Evolutionary conservation across 2,329 filamentous ascomycete species (phyloP).

Genomic region (Parastagonospora nodorum): DNA sequence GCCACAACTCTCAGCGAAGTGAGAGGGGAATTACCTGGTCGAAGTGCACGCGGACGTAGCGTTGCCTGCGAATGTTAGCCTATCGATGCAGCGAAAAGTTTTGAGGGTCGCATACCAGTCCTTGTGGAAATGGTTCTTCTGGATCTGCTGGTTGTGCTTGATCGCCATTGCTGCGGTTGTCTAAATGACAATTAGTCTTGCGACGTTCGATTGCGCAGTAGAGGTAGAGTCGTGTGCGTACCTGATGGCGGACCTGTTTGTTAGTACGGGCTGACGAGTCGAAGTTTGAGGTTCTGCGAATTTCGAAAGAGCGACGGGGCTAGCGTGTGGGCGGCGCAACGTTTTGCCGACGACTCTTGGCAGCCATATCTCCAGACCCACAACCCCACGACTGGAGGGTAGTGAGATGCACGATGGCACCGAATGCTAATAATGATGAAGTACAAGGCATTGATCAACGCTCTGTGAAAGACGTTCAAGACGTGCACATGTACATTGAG

Average conservation of each 20-base stretch:
- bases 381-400: too few species aligned
- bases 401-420: background rate
- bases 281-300: slow-evolving; percentile 20
- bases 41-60: slow-evolving; percentile 98
- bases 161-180: slow-evolving; percentile 69
- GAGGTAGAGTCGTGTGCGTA: slow-evolving; percentile 19
- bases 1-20: slow-evolving; percentile 56
- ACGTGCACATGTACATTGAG: too few species aligned
- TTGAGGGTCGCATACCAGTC: slow-evolving; percentile 62
- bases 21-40: slow-evolving; percentile 85
- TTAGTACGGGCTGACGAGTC: slow-evolving; percentile 36
- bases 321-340: slow-evolving; percentile 25
- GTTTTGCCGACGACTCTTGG: slow-evolving; percentile 23
- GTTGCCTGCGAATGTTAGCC: slow-evolving; percentile 68
- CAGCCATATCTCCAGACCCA: background rate
- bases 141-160: slow-evolving; percentile 99
- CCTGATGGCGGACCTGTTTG: slow-evolving; percentile 38
- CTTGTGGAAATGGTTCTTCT: slow-evolving; percentile 73
- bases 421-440: background rate
- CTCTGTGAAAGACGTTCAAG: too few species aligned
- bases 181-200: slow-evolving; percentile 16
- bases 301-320: slow-evolving; percentile 12
- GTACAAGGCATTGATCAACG: too few species aligned
- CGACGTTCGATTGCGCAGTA: slow-evolving; percentile 2
- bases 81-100: slow-evolving; percentile 7